Conservation (phyloP, 371 early-diverging fungal genomes). For the Mycotypha africana region DNA sequence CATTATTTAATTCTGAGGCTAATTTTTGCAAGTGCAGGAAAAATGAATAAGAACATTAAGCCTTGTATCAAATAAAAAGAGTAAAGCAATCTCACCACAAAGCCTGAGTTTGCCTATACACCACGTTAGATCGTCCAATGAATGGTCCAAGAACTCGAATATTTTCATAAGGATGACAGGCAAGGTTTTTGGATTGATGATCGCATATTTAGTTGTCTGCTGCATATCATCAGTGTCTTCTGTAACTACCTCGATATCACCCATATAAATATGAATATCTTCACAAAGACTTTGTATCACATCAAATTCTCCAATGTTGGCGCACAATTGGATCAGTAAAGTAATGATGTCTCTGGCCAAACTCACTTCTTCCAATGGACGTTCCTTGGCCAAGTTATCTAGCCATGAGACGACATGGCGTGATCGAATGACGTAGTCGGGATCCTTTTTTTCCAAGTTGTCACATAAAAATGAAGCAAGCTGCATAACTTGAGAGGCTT, state of each 20-base stretch:
- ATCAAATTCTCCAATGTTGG: conserved; percentile 25
- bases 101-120: conserved; percentile 30
- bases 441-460: conserved; percentile 13
- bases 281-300: conserved; percentile 21
- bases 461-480: conserved; percentile 19
- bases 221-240: conserved; percentile 6
- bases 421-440: conserved; percentile 8
- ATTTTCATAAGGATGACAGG: conserved; percentile 15
- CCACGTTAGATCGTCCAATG: conserved; percentile 43
- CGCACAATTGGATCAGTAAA: conserved; percentile 22
- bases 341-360: conserved; percentile 28
- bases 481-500: conserved; percentile 33
- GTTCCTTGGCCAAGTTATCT: conserved; percentile 24
- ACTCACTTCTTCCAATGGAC: conserved; percentile 29
- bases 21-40: no score
- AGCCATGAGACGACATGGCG: conserved; percentile 26
- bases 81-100: conserved; percentile 19
- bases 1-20: no score
- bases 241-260: conserved; percentile 23
- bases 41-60: background rate
- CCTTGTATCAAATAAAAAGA: no score
- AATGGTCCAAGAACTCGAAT: conserved; percentile 34
- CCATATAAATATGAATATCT: conserved; percentile 28
- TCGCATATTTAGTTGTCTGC: conserved; percentile 11
- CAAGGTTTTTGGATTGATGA: conserved; percentile 36